A percentile compares a stretch with the other conserved stretches of the same genome.
Conservation (phyloP, 768 basidiomycete genomes). For the Tulasnella sp. region DNA sequence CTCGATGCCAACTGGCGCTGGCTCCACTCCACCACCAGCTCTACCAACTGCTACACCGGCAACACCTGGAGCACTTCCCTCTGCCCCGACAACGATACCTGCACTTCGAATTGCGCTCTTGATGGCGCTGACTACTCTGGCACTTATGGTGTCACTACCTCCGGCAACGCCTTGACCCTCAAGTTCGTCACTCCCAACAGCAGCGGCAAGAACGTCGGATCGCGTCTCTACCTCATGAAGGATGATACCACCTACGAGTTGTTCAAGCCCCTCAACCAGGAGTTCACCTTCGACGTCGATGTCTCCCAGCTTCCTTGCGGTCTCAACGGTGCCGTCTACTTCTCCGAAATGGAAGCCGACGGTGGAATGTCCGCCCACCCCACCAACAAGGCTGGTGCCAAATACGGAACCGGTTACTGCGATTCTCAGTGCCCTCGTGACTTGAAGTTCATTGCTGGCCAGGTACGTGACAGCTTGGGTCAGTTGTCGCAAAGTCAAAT, state of each 20-base stretch:
- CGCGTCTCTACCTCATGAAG: constrained; percentile 48
- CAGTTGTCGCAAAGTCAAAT: neutral
- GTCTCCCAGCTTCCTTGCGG: constrained; percentile 56
- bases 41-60: constrained; percentile 50
- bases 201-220: constrained; percentile 26
- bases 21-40: constrained; percentile 39
- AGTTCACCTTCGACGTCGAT: constrained; percentile 62
- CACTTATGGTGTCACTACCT: constrained; percentile 31
- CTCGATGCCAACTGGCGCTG: constrained; percentile 35
- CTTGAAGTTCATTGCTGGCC: constrained; percentile 58
- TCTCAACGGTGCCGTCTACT: constrained; percentile 61
- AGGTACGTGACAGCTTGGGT: constrained; percentile 39
- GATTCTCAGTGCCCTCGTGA: constrained; percentile 60
- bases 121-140: constrained; percentile 36
- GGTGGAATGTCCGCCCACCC: constrained; percentile 51
- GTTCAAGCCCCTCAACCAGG: constrained; percentile 54
- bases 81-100: constrained; percentile 43
- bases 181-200: constrained; percentile 26
- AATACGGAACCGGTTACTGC: constrained; percentile 65
- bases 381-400: constrained; percentile 54
- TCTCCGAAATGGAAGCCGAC: constrained; percentile 57
- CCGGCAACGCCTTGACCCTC: constrained; percentile 30
- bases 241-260: constrained; percentile 44
- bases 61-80: constrained; percentile 47
- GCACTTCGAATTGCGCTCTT: constrained; percentile 44